These are phyloP conservation scores for Beauveria australis DNA, from an alignment of 2,329 filamentous ascomycete species.

Conservation along the genomic window DNA sequence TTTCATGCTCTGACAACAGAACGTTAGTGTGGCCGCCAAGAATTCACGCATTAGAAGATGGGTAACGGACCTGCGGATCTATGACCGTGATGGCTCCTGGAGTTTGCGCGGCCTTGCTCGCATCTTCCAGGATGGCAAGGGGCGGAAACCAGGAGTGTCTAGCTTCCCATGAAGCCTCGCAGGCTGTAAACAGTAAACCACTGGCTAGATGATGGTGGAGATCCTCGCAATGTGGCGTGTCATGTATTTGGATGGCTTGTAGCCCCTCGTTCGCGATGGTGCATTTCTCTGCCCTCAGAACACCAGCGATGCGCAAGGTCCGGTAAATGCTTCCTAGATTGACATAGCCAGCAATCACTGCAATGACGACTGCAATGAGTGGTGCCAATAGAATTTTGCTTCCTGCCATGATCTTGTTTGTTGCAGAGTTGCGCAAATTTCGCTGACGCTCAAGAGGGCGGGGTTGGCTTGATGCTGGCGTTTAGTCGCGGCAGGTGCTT, in stretches of 20 bases:
- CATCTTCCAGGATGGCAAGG: constrained; percentile 31
- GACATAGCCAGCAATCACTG: not conserved
- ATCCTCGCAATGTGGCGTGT: constrained; percentile 52
- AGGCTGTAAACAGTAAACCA: constrained; percentile 47
- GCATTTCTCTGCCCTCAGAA: not conserved
- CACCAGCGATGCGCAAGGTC: not conserved
- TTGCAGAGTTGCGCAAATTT: not conserved
- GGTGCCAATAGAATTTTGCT: not conserved
- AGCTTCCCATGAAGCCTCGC: constrained; percentile 34
- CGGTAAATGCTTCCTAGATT: constrained; percentile 2
- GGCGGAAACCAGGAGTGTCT: constrained; percentile 47
- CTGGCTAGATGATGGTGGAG: constrained; percentile 44
- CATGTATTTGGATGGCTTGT: constrained; percentile 35
- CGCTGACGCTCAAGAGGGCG: not conserved
- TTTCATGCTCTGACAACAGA: constrained; percentile 31
- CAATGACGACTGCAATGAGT: not conserved
- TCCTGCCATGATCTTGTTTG: not conserved
- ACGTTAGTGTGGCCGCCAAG: not conserved
- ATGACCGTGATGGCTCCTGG: constrained; percentile 43
- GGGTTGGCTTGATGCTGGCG: not conserved
- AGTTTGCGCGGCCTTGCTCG: constrained; percentile 25
- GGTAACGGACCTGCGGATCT: constrained; percentile 38
- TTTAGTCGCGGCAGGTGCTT: too few relatives aligned
- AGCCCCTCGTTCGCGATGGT: constrained; percentile 11
- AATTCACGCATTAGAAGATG: not conserved